Percentiles rank a stretch among this genome's conserved stretches.
These are phyloP conservation scores for Piedraia hortae DNA, from an alignment of 2,329 filamentous ascomycete genomes.

Conservation along the genomic window DNA sequence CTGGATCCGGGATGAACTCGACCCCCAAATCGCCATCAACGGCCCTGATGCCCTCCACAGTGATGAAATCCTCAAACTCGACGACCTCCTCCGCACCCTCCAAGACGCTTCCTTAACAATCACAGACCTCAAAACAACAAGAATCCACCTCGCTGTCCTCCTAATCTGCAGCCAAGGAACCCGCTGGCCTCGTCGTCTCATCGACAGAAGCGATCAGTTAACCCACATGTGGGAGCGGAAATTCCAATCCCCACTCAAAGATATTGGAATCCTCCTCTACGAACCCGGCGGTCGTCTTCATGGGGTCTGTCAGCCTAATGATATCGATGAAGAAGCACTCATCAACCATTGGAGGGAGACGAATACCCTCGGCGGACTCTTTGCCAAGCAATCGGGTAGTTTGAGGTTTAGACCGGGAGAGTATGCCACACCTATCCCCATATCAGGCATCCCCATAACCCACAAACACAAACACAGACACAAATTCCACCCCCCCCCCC, in stretches of 20 bases:
- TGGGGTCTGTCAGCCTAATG: conserved; percentile 14
- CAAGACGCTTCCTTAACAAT: conserved; percentile 9
- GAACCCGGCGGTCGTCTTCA: conserved; percentile 18
- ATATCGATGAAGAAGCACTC: conserved; percentile 15
- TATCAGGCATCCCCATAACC: too few species aligned
- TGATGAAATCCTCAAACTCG: conserved; percentile 18
- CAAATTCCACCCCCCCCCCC: too few species aligned
- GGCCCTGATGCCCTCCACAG: conserved; percentile 17
- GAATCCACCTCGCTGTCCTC: conserved; percentile 20
- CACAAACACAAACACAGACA: too few species aligned
- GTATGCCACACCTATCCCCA: too few species aligned
- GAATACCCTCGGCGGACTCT: conserved; percentile 10
- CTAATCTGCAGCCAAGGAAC: conserved; percentile 19
- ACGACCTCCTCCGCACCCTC: conserved; percentile 15
- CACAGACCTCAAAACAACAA: conserved; percentile 15
- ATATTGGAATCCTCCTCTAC: conserved; percentile 16
- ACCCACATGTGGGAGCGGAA: conserved; percentile 14
- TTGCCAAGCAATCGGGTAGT: conserved; percentile 14
- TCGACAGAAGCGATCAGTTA: conserved; percentile 19
- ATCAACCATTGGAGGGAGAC: conserved; percentile 11
- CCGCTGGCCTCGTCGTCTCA: conserved; percentile 19
- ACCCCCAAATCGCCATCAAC: conserved; percentile 18
- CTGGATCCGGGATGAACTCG: conserved; percentile 23
- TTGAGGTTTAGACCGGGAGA: conserved; percentile 21
- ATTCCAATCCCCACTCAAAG: conserved; percentile 15